Conservation (phyloP, 2,329 filamentous ascomycete species). For the Phialophora chinensis region DNA sequence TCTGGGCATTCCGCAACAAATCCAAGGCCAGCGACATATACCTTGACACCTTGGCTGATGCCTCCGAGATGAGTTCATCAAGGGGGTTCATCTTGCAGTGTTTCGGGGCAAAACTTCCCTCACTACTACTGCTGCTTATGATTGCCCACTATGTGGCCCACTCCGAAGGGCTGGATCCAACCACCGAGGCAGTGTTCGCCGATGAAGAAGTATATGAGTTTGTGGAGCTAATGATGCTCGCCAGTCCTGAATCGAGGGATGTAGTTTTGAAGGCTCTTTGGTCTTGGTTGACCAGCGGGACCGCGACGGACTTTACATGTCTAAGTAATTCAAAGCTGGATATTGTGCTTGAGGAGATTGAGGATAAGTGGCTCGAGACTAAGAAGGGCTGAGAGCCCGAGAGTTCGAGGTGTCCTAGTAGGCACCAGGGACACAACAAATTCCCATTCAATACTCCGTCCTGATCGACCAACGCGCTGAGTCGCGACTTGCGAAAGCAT, state of each 20-base stretch:
- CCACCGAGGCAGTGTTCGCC: background rate
- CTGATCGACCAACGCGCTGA: no score
- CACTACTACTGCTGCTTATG: constrained; percentile 2
- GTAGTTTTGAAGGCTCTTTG: background rate
- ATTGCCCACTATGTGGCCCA: background rate
- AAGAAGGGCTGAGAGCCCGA: background rate
- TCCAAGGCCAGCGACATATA: background rate
- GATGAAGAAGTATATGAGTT: constrained; percentile 2
- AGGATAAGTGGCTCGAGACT: constrained; percentile 5
- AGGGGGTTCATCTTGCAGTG: constrained; percentile 1
- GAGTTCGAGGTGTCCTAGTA: background rate
- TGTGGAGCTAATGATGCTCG: constrained; percentile 2
- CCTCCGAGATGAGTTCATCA: background rate
- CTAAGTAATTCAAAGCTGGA: background rate
- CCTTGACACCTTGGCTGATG: background rate
- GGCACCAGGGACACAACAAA: background rate
- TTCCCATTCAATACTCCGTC: no score
- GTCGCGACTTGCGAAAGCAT: no score
- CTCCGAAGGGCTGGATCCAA: background rate
- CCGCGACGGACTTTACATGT: background rate
- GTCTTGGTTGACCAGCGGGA: background rate
- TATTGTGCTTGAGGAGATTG: constrained; percentile 2
- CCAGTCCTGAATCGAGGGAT: background rate
- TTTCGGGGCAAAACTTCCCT: background rate
- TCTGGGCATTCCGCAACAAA: background rate